Base-by-base conservation (phyloP, 1,139 yeast genomes). In the Candida tropicalis region DNA sequence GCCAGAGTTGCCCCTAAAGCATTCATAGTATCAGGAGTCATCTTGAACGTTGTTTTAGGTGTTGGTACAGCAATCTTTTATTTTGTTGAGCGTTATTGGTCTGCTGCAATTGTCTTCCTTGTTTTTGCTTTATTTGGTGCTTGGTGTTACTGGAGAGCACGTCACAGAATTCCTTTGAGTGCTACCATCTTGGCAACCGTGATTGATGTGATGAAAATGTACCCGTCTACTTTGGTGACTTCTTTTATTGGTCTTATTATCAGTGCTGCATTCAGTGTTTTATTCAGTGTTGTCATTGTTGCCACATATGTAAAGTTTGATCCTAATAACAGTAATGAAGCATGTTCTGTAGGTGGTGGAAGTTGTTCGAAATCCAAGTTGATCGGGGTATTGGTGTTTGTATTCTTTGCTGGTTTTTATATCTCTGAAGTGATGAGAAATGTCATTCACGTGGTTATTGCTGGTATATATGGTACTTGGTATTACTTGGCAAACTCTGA, bases 381-480 rank as follows among this genome's bases (percentile, higher is more conserved):
- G 49, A 76, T 86, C 50, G 95, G 96, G 0, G 58, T 75, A 12
- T 65, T 78, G 51, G 79, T 90, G 27, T 84, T 80, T 60, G 82
- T 87, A 11, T 84, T 90, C 53, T 88, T 89, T 65, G 89, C 96
- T 5, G 96, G 96, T 11, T 89, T 79, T 59, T 87, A 84, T 63
- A 85, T 89, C 48, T 75, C 95, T 9, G 97, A 90, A 62, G 96
- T 90, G 22, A 73, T 88, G 50, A 82, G 83, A 66, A 89, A 87
- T 56, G 78, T 87, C n/a, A 83, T 90, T 43, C 96, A 91, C 59
- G 87, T 86, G 32, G 82, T 93, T 1, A 83, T 89, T 46, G 77
- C 93, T 18, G 97, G 97, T 26, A 81, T 90, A 27, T 91, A 79
- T 60, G 97, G 97, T 16, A 80, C 95, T 4, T 90, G 97, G 97